Evolutionary conservation across 495 filamentous ascomycete genomes (phyloP).

Genomic region (Annulohypoxylon maeteangense): DNA sequence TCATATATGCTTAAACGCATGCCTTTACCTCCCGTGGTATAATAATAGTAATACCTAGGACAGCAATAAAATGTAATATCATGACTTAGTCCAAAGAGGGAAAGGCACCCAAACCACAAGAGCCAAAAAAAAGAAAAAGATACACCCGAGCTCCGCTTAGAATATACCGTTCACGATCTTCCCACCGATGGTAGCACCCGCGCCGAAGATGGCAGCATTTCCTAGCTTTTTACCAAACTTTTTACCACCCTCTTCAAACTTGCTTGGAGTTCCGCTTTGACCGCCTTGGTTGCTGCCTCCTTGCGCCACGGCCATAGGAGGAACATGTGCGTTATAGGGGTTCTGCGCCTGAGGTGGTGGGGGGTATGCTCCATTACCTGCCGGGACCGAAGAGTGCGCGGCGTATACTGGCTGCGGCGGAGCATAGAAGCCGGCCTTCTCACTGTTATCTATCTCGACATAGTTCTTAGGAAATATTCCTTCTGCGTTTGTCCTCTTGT

Average conservation of each 20-base stretch:
- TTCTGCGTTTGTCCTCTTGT: conserved; percentile 79
- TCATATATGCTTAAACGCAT: not conserved
- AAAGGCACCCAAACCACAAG: not conserved
- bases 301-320: conserved; percentile 59
- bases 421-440: conserved; percentile 49
- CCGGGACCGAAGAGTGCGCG: conserved; percentile 21
- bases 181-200: conserved; percentile 88
- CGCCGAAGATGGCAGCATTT: conserved; percentile 80
- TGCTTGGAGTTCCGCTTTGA: conserved; percentile 43
- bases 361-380: conserved; percentile 42
- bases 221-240: conserved; percentile 79
- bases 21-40: not conserved
- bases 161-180: conserved; percentile 96
- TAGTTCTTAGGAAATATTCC: conserved; percentile 93
- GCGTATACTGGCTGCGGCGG: conserved; percentile 49
- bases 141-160: conserved; percentile 55
- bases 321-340: conserved; percentile 62
- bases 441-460: conserved; percentile 67
- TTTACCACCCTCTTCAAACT: conserved; percentile 66
- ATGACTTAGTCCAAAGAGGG: not conserved
- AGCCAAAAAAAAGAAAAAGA: not conserved
- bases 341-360: conserved; percentile 54
- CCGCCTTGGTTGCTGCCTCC: conserved; percentile 27
- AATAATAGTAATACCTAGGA: not conserved
- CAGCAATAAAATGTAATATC: not conserved